Evolutionary conservation across 208 protist genomes (phyloP), one percentile per base, ranked within the genome.

Genomic region (Wallacemonas sp.): DNA sequence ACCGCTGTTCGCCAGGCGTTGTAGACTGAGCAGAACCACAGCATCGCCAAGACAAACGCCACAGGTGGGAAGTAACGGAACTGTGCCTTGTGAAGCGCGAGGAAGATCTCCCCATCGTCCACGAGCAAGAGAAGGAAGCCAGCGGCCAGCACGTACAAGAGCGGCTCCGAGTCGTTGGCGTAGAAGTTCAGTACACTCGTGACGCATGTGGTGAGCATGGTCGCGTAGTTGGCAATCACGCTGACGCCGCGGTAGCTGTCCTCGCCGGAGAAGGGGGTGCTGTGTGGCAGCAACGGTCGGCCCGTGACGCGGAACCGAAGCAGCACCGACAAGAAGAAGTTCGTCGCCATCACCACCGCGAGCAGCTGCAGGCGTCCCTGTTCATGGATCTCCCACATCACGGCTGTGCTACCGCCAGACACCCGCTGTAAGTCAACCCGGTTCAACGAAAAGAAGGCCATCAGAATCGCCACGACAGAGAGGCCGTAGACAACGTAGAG

Each of bases 11-110:
- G 26, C 68, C 78, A 91, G 22, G 73, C 77, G 24, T 86, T 66
- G 55, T 80, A 70, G 19, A 91, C 14, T n/a, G 68, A 47, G 59
- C 75, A 79, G 5, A 75, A 1, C 82, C 79, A 87, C 26, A 91
- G 77, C 44, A 81, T 46, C 28, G 44, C 31, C 17, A 91, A 54
- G 0, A 72, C 30, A 49, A 76, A 88, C 11, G 56, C 58, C 15
- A 70, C 65, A 1, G 75, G 60, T 3, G 88, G 82, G 70, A 91
- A 87, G 78, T 94, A 94, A 38, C 85, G 88, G 61, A 83, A 88
- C 41, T 75, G 51, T 38, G 70, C 68, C 56, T 63, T 45, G 44
- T 44, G 66, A 11, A 91, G 72, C 0, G 47, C 68, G 15, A 64
- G 60, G 62, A 94, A 90, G 22, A 91, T 36, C 24, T 77, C 41